These are phyloP conservation scores for Ehretia macrophylla DNA, from an alignment of 257 asterid species.

Conservation along the genomic window DNA sequence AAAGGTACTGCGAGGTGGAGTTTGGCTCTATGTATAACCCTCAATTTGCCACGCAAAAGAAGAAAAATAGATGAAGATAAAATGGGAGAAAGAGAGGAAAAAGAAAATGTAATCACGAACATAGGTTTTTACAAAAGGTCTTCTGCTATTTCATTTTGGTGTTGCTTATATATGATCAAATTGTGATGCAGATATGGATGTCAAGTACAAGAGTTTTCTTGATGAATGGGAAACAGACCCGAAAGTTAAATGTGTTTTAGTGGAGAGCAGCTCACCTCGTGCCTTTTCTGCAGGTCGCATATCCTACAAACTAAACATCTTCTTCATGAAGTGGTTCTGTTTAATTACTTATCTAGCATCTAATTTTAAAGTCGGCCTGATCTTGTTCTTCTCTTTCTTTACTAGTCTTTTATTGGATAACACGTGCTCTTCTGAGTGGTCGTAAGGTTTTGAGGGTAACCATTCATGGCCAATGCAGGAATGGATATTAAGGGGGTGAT, in stretches of 20 bases:
- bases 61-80: too few species aligned
- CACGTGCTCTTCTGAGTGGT: conserved; percentile 1
- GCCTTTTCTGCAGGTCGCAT: conserved; percentile 91
- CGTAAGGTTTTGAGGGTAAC: conserved; percentile 44
- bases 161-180: conserved; percentile 8
- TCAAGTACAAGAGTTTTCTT: conserved; percentile 67
- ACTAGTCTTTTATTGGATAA: not conserved
- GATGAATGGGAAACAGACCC: conserved; percentile 94
- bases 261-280: conserved; percentile 82
- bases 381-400: too few species aligned
- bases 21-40: too few species aligned
- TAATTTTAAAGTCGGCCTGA: too few species aligned
- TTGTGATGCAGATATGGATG: conserved; percentile 75
- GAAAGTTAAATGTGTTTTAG: conserved; percentile 83
- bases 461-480: conserved; percentile 62
- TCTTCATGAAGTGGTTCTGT: too few species aligned
- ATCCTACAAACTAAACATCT: too few species aligned
- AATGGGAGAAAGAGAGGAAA: not conserved
- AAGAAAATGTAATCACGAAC: not conserved
- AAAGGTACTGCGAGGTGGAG: too few species aligned
- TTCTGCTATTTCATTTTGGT: conserved; percentile 3
- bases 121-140: not conserved
- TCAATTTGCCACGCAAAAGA: not conserved
- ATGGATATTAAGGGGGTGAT: conserved; percentile 82
- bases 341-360: too few species aligned